Evolutionary conservation across 805 yeast genomes (phyloP).

Genomic region (Myxozyma neotropica): DNA sequence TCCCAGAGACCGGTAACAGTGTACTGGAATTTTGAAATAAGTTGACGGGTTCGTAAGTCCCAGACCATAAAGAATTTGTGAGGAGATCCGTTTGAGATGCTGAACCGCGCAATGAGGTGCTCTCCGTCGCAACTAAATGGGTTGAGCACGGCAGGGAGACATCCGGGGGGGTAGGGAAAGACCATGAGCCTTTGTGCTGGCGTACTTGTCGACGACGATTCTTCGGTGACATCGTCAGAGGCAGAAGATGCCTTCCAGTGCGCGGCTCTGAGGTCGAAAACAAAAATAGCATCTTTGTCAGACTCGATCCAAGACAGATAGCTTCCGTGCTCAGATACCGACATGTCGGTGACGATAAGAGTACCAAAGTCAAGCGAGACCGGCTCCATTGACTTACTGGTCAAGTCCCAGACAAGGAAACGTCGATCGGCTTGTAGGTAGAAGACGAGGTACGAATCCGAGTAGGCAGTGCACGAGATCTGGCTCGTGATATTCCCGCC

Average conservation of each 20-base stretch:
- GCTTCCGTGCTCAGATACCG: conserved; percentile 21
- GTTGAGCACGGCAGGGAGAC: conserved; percentile 24
- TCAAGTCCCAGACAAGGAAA: conserved; percentile 31
- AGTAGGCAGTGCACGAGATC: conserved; percentile 30
- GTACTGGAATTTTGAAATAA: conserved; percentile 28
- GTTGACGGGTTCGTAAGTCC: conserved; percentile 20
- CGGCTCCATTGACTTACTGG: conserved; percentile 18
- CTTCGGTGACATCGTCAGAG: background rate
- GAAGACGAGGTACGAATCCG: conserved; percentile 24
- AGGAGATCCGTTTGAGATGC: conserved; percentile 29
- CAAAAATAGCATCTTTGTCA: conserved; percentile 31
- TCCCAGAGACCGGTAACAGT: conserved; percentile 34
- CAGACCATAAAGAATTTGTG: conserved; percentile 32
- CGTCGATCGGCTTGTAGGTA: conserved; percentile 23
- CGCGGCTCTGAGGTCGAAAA: conserved; percentile 19
- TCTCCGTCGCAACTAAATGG: conserved; percentile 34
- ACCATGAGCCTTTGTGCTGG: conserved; percentile 3
- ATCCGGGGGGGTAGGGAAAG: conserved; percentile 23
- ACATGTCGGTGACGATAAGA: conserved; percentile 22
- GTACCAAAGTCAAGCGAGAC: conserved; percentile 24
- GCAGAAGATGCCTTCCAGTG: background rate
- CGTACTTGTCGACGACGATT: background rate
- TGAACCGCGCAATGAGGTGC: conserved; percentile 31
- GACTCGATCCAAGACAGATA: conserved; percentile 30
- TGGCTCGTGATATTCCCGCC: conserved; percentile 21